Evolutionary conservation across 768 basidiomycete genomes (phyloP), one percentile per base, ranked within the genome.

Genomic region (Chalciporus piperatus): DNA sequence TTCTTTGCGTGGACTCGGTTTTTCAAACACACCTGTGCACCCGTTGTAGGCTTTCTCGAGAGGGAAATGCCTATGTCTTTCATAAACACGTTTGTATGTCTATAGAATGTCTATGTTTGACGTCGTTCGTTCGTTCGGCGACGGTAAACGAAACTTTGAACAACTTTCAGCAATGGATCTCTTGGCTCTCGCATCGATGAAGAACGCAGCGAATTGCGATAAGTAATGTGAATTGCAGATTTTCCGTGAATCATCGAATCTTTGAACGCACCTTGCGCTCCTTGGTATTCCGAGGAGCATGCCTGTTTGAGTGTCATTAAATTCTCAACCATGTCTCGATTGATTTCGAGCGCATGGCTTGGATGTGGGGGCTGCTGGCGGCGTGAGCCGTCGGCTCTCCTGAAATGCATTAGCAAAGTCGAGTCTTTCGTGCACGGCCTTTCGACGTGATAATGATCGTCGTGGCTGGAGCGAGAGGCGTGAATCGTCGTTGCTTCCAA

Each of bases 201-300:
- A 84, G 83, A 83, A 84, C 76, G 80, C 82, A 83, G 84, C 79
- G 77, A 84, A 84, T 79, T 80, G 83, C 78, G 79, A 84, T 82
- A 84, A 77, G 81, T 85, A 84, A 84, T 85, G 82, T 85, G 84
- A 85, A 83, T 84, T 84, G 82, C 57, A 58, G 57, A 58, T 58
- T 57, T 58, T 41, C 55, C 52, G 57, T 84, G 82, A 84, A 84
- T 84, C 83, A 84, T 85, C 80, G 80, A 85, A 82, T 84, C 81
- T 84, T 85, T 84, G 82, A 85, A 85, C 78, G 81, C 84, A 85
- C 72, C 81, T 84, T 85, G 83, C 80, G 75, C 84, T 76, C 78
- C 74, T 77, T 80, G 81, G 83, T 80, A 83, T 82, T 85, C 82
- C 76, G 77, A 76, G 74, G 79, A 76, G 84, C 77, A 84, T 79